Evolutionary conservation across 2,329 filamentous ascomycete species (phyloP), one percentile per base, ranked within the genome.

Genomic region (Fusarium luffae): DNA sequence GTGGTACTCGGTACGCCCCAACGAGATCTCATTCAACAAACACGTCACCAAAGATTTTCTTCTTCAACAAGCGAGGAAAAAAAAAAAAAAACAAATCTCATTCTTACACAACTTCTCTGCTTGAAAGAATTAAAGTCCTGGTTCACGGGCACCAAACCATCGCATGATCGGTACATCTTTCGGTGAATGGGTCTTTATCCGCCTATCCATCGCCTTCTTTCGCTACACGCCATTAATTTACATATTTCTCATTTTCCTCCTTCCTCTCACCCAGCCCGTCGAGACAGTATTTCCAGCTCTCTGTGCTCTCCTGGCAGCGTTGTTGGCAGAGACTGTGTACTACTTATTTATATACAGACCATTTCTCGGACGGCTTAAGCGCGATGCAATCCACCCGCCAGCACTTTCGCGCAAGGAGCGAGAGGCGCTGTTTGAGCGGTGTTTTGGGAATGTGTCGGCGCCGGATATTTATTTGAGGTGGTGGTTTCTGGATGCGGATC

Each of bases 401-500:
- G 77, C 80, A 0, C 75, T 85, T 12, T 79, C 82, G 2, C 79
- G 78, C 34, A 75, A 83, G 7, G 82, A 88, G 54, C 84, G 90
- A 25, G 79, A 81, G 43, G 81, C 77, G 3, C 79, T 93, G 4
- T 91, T 92, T 74, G 77, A 83, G 52, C 83, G 83, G 41, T 89
- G 88, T 77, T 80, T 85, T 63, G 80, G 79, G 32, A 87, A 85
- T 69, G 82, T 90, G 6, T 80, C 85, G 1, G 84, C 89, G 66
- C 80, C 82, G 1, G 85, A 87, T 56, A 77, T 77, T 23, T 93
- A 91, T 72, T 69, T 93, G 43, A 82, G 80, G 50, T 82, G 83
- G 63, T 93, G 91, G 91, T 92, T 92, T 68, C 81, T 89, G n/a
- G 87, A 86, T 32, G 87, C 89, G 3, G 80, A 85, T 12, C 60